These are phyloP conservation scores for Xylaria longipes DNA, from an alignment of 495 filamentous ascomycete genomes.

Conservation along the genomic window DNA sequence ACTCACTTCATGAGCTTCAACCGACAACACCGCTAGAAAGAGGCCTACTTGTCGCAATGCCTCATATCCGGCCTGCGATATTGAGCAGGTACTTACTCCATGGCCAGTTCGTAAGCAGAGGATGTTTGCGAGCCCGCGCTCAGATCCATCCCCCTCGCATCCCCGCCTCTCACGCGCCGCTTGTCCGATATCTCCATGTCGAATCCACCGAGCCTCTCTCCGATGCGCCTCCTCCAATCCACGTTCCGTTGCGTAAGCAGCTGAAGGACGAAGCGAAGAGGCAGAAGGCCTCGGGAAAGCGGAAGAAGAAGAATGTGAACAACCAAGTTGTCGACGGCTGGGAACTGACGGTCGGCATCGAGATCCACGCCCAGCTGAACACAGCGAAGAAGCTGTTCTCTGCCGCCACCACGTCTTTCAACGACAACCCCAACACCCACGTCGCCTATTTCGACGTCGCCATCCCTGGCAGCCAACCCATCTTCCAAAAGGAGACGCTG, in stretches of 20 bases:
- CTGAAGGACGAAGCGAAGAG: constrained; percentile 74
- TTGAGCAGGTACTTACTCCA: constrained; percentile 56
- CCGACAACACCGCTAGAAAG: not conserved
- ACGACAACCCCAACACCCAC: constrained; percentile 78
- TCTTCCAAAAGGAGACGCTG: constrained; percentile 82
- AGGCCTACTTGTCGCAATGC: constrained; percentile 34
- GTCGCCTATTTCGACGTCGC: constrained; percentile 90
- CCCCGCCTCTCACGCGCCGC: constrained; percentile 11
- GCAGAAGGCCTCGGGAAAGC: constrained; percentile 44
- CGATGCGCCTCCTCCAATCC: constrained; percentile 25
- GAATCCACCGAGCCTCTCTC: constrained; percentile 24
- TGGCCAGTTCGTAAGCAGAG: constrained; percentile 48
- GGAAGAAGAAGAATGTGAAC: constrained; percentile 50
- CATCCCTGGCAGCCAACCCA: constrained; percentile 85
- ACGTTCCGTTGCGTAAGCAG: constrained; percentile 71
- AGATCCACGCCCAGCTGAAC: constrained; percentile 96
- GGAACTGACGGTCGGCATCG: constrained; percentile 93
- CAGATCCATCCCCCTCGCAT: not conserved
- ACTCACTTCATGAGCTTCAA: not conserved
- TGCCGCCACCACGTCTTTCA: constrained; percentile 67
- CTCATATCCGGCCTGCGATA: constrained; percentile 41
- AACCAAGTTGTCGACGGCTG: constrained; percentile 67
- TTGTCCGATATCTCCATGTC: constrained; percentile 29
- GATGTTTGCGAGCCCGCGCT: constrained; percentile 45
- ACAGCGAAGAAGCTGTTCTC: constrained; percentile 87